phyloP scores from a whole-genome alignment of 179 eudicot species.

The Beta macrorhiza region DNA sequence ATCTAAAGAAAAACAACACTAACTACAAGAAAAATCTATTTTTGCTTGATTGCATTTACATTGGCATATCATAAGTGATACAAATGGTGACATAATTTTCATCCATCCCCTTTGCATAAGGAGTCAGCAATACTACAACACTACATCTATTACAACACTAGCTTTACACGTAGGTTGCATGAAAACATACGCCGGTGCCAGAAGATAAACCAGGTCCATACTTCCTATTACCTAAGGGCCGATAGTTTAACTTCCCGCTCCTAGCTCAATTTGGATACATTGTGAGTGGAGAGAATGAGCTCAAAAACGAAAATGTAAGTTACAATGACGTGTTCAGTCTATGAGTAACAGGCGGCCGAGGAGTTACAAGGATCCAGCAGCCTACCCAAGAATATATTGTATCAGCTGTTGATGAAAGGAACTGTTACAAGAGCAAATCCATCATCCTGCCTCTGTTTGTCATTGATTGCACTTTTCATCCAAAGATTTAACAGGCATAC shows the following conservation, averaged over 20 bases:
- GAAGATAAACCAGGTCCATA: conserved; percentile 19
- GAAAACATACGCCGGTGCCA: conserved; percentile 12
- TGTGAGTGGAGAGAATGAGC: not conserved
- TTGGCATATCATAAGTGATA: conserved; percentile 19
- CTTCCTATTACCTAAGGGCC: conserved; percentile 1
- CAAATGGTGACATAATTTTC: not conserved
- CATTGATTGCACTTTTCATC: not conserved
- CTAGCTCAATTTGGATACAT: conserved; percentile 15
- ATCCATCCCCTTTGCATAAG: not conserved
- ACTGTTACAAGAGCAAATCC: not conserved
- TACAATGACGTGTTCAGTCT: conserved; percentile 4
- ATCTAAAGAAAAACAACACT: not conserved
- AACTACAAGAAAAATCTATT: conserved; percentile 19
- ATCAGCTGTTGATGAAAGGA: not conserved
- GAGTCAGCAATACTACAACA: conserved; percentile 20
- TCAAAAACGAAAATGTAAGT: conserved; percentile 14
- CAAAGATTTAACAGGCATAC: not conserved
- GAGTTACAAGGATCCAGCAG: not conserved
- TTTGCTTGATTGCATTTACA: conserved; percentile 30
- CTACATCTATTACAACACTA: conserved; percentile 28
- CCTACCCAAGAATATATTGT: conserved; percentile 1
- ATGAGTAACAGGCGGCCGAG: not conserved
- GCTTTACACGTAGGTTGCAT: conserved; percentile 31
- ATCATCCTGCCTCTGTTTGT: conserved; percentile 2
- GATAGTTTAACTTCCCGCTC: conserved; percentile 1